phyloP scores from a whole-genome alignment of 495 filamentous ascomycete genomes.

The Amphirosellinia nigrospora region DNA sequence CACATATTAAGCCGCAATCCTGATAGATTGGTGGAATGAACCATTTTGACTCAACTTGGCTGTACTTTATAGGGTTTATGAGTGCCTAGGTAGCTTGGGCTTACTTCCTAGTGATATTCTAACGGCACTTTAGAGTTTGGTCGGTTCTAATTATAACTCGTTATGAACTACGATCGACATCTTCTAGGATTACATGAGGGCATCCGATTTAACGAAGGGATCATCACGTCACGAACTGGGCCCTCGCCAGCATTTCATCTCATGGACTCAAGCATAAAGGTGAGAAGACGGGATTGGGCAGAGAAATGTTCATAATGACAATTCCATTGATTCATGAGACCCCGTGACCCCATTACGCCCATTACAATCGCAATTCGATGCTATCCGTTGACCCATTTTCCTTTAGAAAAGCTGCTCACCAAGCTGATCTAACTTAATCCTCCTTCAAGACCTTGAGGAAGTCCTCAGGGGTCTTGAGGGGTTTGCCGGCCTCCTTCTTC shows the following conservation, averaged over 20 bases:
- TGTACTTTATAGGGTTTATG: not conserved
- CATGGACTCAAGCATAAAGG: not conserved
- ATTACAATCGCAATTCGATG: conserved; percentile 38
- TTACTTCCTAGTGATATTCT: not conserved
- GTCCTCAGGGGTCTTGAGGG: conserved; percentile 37
- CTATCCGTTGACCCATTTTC: conserved; percentile 28
- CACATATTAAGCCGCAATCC: not conserved
- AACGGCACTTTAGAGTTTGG: not conserved
- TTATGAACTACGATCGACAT: not conserved
- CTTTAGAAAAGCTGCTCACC: conserved; percentile 42
- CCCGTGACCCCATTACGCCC: conserved; percentile 44
- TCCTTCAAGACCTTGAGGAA: conserved; percentile 51
- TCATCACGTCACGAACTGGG: not conserved
- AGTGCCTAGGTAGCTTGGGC: not conserved
- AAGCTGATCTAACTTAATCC: conserved; percentile 45
- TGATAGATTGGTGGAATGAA: not conserved
- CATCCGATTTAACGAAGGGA: not conserved
- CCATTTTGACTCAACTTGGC: not conserved
- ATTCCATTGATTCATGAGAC: conserved; percentile 45
- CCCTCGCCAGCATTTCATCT: not conserved
- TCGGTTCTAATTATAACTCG: not conserved
- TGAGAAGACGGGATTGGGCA: conserved; percentile 21
- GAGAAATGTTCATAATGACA: conserved; percentile 38
- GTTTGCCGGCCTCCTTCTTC: conserved; percentile 49
- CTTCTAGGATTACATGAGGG: not conserved